Conservation (phyloP, 768 basidiomycete species). For the Leccinum rimulosum region DNA sequence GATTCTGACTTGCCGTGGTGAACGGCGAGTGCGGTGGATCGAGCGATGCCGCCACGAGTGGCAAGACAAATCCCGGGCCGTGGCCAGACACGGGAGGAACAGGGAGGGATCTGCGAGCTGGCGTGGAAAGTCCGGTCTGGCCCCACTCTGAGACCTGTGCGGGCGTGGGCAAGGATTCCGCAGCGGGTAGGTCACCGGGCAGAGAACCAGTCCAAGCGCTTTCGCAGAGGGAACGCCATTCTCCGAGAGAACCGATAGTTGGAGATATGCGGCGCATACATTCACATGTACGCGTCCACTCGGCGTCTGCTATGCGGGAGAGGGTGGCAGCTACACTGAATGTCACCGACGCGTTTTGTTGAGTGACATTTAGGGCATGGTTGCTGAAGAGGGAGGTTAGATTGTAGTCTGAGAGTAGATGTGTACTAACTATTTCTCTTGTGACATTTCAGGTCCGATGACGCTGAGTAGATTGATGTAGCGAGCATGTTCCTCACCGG, state of each 20-base stretch:
- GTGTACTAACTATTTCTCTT: conserved; percentile 73
- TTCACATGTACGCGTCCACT: conserved; percentile 74
- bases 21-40: conserved; percentile 30
- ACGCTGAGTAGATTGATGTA: conserved; percentile 72
- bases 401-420: conserved; percentile 18
- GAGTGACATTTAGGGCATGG: conserved; percentile 60
- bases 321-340: conserved; percentile 63
- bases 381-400: conserved; percentile 57
- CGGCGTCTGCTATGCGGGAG: conserved; percentile 71
- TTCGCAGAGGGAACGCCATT: conserved; percentile 75
- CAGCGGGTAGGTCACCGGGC: conserved; percentile 30
- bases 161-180: conserved; percentile 1
- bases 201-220: conserved; percentile 61
- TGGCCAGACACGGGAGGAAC: conserved; percentile 15
- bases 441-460: conserved; percentile 74
- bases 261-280: conserved; percentile 66
- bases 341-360: conserved; percentile 56
- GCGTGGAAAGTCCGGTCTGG: conserved; percentile 19
- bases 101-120: conserved; percentile 16
- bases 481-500: conserved; percentile 69
- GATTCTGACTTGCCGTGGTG: conserved; percentile 14
- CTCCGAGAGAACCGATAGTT: conserved; percentile 64
- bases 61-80: conserved; percentile 12
- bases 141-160: conserved; percentile 29
- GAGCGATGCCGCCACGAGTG: conserved; percentile 2